Percentiles rank a stretch among this genome's conserved stretches.
Evolutionary conservation across 2,329 filamentous ascomycete genomes (phyloP).

Genomic region (Colletotrichum tamarilloi): DNA sequence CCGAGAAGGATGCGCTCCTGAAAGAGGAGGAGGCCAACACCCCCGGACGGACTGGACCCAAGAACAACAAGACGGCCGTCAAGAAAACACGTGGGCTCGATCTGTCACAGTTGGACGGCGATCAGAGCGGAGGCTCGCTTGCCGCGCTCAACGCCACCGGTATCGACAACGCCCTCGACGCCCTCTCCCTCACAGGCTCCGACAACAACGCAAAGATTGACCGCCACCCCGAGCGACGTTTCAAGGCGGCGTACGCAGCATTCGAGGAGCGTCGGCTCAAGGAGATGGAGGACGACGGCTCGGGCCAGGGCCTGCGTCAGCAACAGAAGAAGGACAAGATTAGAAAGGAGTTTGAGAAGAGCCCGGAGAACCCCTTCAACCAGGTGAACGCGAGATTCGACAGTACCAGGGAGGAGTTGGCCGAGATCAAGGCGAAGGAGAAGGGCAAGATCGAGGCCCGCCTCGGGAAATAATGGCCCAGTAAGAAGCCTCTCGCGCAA

Average conservation of each 20-base stretch:
- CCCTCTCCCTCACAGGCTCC: constrained; percentile 74
- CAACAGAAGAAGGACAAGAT: constrained; percentile 89
- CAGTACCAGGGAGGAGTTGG: constrained; percentile 80
- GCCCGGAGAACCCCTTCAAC: constrained; percentile 95
- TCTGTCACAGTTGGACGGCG: constrained; percentile 78
- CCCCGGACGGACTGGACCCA: constrained; percentile 68
- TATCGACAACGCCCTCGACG: constrained; percentile 94
- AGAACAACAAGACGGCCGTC: constrained; percentile 74
- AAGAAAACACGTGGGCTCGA: constrained; percentile 81
- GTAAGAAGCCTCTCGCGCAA: not conserved
- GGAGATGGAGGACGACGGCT: constrained; percentile 88
- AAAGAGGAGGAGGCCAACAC: constrained; percentile 82
- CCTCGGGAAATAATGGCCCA: constrained; percentile 55
- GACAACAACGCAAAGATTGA: constrained; percentile 77
- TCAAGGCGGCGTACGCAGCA: constrained; percentile 84
- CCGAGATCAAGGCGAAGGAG: constrained; percentile 73
- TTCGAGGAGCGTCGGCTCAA: constrained; percentile 84
- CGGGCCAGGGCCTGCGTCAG: constrained; percentile 76
- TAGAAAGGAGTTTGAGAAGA: constrained; percentile 93
- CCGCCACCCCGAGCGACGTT: constrained; percentile 86
- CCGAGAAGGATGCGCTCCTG: constrained; percentile 85
- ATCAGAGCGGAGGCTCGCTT: constrained; percentile 53
- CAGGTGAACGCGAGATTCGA: constrained; percentile 83
- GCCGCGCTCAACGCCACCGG: constrained; percentile 81
- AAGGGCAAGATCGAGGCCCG: constrained; percentile 79